phyloP scores from a whole-genome alignment of 441 rosid species.

The Hura crepitans region DNA sequence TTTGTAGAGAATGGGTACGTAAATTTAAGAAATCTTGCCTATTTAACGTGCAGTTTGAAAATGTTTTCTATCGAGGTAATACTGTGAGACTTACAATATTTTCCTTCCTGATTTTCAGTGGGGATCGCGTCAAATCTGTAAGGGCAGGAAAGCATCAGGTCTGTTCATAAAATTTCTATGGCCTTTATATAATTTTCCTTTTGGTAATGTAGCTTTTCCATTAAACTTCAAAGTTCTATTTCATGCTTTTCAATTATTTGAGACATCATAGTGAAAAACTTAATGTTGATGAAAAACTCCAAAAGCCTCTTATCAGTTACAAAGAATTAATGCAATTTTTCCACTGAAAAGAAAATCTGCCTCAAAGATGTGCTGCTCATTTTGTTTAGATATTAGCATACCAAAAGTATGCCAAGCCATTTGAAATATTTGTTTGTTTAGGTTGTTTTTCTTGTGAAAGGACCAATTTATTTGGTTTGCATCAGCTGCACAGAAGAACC shows the following conservation, averaged over 20 bases:
- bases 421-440: constrained; percentile 30
- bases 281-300: background rate
- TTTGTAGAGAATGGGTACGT: constrained; percentile 92
- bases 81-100: constrained; percentile 15
- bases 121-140: constrained; percentile 78
- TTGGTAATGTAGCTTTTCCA: background rate
- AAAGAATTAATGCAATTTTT: background rate
- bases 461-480: constrained; percentile 94
- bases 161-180: constrained; percentile 14
- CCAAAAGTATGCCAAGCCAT: background rate
- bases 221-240: background rate
- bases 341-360: constrained; percentile 1
- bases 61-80: constrained; percentile 6
- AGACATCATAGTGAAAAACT: background rate
- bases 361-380: background rate
- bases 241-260: background rate
- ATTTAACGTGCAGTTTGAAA: constrained; percentile 1
- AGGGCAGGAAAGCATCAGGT: constrained; percentile 98
- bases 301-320: background rate
- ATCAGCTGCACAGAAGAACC: constrained; percentile 97
- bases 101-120: constrained; percentile 43
- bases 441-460: constrained; percentile 97
- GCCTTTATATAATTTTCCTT: background rate
- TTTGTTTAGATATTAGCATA: constrained; percentile 3
- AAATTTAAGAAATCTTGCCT: constrained; percentile 22